These are phyloP conservation scores for Adansonia madagascariensis DNA, from an alignment of 441 rosid species.

Conservation along the genomic window DNA sequence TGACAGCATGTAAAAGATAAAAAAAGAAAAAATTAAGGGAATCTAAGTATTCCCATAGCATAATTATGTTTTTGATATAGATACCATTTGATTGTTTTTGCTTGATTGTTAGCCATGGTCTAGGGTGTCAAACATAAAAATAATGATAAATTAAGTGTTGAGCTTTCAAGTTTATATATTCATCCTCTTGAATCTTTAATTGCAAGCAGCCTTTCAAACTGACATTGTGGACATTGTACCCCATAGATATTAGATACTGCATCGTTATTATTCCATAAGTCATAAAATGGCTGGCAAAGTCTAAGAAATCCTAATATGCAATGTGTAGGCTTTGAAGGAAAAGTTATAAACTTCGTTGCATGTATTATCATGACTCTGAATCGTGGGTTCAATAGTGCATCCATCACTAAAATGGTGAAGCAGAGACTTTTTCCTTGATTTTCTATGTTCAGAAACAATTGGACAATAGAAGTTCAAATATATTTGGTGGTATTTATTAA, in stretches of 20 bases:
- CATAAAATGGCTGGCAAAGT: background rate
- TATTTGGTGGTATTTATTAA: background rate
- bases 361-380: background rate
- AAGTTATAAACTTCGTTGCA: background rate
- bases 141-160: background rate
- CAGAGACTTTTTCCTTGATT: background rate
- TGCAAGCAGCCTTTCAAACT: background rate
- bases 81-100: background rate
- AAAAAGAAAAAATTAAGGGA: background rate
- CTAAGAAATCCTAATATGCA: background rate
- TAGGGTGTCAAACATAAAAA: background rate
- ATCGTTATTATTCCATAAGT: background rate
- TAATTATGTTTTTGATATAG: background rate
- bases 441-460: background rate
- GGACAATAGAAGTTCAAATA: background rate
- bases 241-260: background rate
- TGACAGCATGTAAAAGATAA: background rate
- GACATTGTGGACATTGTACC: background rate
- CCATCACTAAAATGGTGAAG: constrained; percentile 2
- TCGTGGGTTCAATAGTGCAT: background rate
- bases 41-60: background rate
- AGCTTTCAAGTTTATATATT: background rate
- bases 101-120: background rate
- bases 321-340: too few species aligned
- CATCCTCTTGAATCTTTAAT: background rate